These are phyloP conservation scores for Fusarium foetens DNA, from an alignment of 2,329 filamentous ascomycete genomes.

Conservation along the genomic window DNA sequence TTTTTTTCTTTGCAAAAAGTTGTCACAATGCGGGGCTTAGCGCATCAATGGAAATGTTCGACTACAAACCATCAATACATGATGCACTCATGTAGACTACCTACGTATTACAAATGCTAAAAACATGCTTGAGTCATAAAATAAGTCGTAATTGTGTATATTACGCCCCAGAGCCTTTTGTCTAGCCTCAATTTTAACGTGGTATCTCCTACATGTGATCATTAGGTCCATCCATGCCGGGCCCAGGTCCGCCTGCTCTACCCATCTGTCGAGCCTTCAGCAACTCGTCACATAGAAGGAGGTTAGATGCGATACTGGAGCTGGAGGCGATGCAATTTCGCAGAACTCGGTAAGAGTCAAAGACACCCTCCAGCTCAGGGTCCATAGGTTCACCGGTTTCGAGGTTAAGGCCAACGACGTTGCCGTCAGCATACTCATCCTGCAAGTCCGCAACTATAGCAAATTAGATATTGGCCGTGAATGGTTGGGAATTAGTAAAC, in stretches of 20 bases:
- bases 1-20: slow-evolving; percentile 49
- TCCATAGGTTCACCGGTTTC: slow-evolving; percentile 94
- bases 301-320: slow-evolving; percentile 93
- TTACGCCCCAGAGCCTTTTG: slow-evolving; percentile 47
- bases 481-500: slow-evolving; percentile 50
- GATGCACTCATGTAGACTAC: neutral
- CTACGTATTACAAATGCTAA: neutral
- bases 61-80: neutral
- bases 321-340: slow-evolving; percentile 94
- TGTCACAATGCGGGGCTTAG: slow-evolving; percentile 48
- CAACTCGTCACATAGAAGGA: slow-evolving; percentile 95
- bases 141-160: slow-evolving; percentile 40
- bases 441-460: slow-evolving; percentile 81
- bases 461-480: slow-evolving; percentile 29
- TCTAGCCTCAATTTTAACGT: slow-evolving; percentile 52
- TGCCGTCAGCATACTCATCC: slow-evolving; percentile 85
- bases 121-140: neutral
- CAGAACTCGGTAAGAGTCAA: slow-evolving; percentile 94
- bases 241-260: slow-evolving; percentile 68
- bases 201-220: slow-evolving; percentile 59
- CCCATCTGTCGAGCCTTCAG: slow-evolving; percentile 98
- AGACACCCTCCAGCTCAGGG: slow-evolving; percentile 89
- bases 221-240: slow-evolving; percentile 71
- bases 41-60: slow-evolving; percentile 21
- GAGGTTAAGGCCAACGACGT: slow-evolving; percentile 86